Conservation (phyloP, 768 basidiomycete genomes). For the Mycena capillaripes region DNA sequence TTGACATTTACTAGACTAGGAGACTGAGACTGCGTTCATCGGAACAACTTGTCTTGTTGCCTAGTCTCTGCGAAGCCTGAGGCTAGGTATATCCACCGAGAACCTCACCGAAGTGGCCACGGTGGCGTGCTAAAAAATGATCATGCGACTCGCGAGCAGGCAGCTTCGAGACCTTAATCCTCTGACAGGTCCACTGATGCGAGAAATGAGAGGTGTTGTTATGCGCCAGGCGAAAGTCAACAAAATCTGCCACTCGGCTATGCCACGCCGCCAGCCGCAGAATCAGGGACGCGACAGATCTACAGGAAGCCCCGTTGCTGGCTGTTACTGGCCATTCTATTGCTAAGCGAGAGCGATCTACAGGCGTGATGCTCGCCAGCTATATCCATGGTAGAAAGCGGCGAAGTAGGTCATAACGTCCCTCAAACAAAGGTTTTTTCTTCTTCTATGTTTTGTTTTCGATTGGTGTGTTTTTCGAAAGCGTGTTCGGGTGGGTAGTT, state of each 20-base stretch:
- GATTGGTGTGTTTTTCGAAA: neutral
- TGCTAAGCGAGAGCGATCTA: neutral
- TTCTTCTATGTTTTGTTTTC: neutral
- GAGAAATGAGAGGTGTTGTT: neutral
- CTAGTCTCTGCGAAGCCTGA: neutral
- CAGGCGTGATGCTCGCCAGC: neutral
- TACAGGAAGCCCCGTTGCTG: neutral
- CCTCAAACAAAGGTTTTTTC: no score
- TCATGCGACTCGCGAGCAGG: no score
- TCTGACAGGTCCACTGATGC: constrained; percentile 19
- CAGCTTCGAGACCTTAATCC: neutral
- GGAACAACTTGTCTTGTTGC: neutral
- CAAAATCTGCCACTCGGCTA: constrained; percentile 28
- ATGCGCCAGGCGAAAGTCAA: constrained; percentile 7
- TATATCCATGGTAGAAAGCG: no score
- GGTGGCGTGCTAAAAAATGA: neutral
- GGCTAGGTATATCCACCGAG: neutral
- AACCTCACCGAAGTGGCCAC: no score
- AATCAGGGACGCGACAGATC: constrained; percentile 16
- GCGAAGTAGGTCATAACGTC: no score
- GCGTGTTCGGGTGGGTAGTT: neutral
- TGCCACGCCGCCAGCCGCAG: neutral
- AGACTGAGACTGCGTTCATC: neutral
- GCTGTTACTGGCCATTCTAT: neutral
- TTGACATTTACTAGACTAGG: neutral